A percentile compares a stretch with the other conserved stretches of the same genome.
Conservation (phyloP, 805 yeast genomes). For the Kurtzmaniella fragi region DNA sequence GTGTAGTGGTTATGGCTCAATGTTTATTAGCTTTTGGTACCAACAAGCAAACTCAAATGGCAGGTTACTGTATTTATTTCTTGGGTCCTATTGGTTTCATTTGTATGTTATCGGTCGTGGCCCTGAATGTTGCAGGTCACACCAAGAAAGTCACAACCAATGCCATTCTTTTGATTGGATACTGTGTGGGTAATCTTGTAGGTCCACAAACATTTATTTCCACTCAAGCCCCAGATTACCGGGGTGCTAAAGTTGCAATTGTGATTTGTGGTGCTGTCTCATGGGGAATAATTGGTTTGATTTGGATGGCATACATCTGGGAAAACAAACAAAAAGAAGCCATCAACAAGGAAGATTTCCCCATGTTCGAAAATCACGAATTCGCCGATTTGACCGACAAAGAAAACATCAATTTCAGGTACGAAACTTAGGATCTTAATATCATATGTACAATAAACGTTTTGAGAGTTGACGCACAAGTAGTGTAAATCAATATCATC, state of each 20-base stretch:
- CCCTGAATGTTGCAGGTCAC: constrained; percentile 20
- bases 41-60: constrained; percentile 16
- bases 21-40: constrained; percentile 29
- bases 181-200: constrained; percentile 23
- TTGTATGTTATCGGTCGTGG: constrained; percentile 14
- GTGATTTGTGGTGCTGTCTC: constrained; percentile 11
- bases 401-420: constrained; percentile 35
- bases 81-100: constrained; percentile 23
- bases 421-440: constrained; percentile 14
- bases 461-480: too few species aligned
- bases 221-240: constrained; percentile 21
- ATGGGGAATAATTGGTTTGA: constrained; percentile 7
- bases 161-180: constrained; percentile 21
- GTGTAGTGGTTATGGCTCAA: constrained; percentile 15
- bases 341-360: constrained; percentile 13
- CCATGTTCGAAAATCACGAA: constrained; percentile 27
- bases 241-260: constrained; percentile 18
- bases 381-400: constrained; percentile 45
- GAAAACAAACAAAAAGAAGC: constrained; percentile 12
- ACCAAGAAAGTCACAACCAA: constrained; percentile 23
- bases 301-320: constrained; percentile 9
- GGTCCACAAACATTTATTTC: constrained; percentile 23
- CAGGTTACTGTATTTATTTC: constrained; percentile 25
- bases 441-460: too few species aligned
- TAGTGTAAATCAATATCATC: too few species aligned